A percentile compares a stretch with the other conserved stretches of the same genome.
phyloP scores from a whole-genome alignment of 257 asterid genomes.

The Solanum chiquidenum region DNA sequence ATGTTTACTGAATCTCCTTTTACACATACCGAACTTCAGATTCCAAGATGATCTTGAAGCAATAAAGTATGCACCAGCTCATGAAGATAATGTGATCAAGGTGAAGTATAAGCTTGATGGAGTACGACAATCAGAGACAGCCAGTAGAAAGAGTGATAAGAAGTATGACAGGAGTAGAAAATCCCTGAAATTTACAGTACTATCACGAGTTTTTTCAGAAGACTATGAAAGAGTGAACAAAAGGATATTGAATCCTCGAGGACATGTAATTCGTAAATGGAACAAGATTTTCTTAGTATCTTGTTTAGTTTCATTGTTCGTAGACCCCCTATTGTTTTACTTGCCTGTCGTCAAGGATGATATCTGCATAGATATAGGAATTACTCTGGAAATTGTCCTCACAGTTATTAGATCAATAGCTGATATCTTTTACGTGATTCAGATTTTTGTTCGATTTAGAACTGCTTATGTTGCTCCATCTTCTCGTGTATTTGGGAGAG shows the following conservation, averaged over 20 bases:
- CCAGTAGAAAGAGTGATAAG: conserved; percentile 24
- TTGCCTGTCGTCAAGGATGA: conserved; percentile 43
- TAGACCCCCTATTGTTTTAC: conserved; percentile 84
- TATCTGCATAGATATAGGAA: conserved; percentile 57
- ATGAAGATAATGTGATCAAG: conserved; percentile 36
- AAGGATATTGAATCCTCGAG: conserved; percentile 78
- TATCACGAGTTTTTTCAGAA: conserved; percentile 83
- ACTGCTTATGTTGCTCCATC: conserved; percentile 90
- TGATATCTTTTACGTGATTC: conserved; percentile 59
- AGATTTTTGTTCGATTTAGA: conserved; percentile 56
- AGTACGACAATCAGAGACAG: conserved; percentile 14
- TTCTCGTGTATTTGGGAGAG: conserved; percentile 91
- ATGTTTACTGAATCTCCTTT: neutral
- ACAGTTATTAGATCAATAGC: conserved; percentile 59
- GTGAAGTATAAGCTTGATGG: conserved; percentile 46
- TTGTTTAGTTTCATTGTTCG: conserved; percentile 69
- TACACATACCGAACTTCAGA: conserved; percentile 26
- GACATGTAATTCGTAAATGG: conserved; percentile 64
- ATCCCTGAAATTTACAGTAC: conserved; percentile 55
- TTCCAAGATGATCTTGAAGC: conserved; percentile 48
- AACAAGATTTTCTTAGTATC: conserved; percentile 78
- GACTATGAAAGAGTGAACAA: conserved; percentile 64
- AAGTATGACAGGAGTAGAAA: conserved; percentile 12
- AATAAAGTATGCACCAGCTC: conserved; percentile 21
- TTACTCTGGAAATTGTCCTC: conserved; percentile 46